Evolutionary conservation across 805 yeast genomes (phyloP).

Genomic region (Yarrowia sp.): DNA sequence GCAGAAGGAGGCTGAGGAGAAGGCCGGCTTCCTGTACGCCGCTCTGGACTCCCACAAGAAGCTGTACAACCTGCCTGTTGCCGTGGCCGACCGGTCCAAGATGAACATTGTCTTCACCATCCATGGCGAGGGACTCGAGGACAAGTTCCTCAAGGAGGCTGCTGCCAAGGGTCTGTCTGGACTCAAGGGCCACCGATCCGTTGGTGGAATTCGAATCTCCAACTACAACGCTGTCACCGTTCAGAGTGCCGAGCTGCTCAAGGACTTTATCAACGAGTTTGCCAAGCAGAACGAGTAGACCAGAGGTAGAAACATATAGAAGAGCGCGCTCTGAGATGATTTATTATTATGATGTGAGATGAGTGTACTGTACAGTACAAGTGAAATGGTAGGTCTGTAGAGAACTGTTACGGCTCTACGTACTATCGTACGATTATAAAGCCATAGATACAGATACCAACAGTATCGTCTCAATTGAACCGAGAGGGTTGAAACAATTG

Average conservation of each 20-base stretch:
- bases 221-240: conserved; percentile 80
- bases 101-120: conserved; percentile 94
- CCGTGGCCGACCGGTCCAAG: conserved; percentile 60
- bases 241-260: conserved; percentile 56
- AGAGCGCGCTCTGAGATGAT: neutral
- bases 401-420: too few species aligned
- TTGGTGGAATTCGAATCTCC: conserved; percentile 95
- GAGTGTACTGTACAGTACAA: too few species aligned
- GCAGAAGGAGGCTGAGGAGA: conserved; percentile 53
- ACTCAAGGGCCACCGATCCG: conserved; percentile 92
- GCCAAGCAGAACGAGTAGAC: conserved; percentile 35
- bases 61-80: conserved; percentile 66
- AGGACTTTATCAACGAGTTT: conserved; percentile 56
- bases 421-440: too few species aligned
- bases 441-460: too few species aligned
- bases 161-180: conserved; percentile 60
- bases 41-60: conserved; percentile 64
- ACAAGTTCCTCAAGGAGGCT: conserved; percentile 67
- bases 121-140: conserved; percentile 57
- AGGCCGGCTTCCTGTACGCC: conserved; percentile 61
- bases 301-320: neutral
- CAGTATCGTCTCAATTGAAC: too few species aligned
- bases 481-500: too few species aligned
- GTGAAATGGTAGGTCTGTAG: too few species aligned
- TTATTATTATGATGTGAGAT: too few species aligned